These are phyloP conservation scores for Candida pseudoviswanathii DNA, from an alignment of 1,139 yeast genomes.

Conservation along the genomic window DNA sequence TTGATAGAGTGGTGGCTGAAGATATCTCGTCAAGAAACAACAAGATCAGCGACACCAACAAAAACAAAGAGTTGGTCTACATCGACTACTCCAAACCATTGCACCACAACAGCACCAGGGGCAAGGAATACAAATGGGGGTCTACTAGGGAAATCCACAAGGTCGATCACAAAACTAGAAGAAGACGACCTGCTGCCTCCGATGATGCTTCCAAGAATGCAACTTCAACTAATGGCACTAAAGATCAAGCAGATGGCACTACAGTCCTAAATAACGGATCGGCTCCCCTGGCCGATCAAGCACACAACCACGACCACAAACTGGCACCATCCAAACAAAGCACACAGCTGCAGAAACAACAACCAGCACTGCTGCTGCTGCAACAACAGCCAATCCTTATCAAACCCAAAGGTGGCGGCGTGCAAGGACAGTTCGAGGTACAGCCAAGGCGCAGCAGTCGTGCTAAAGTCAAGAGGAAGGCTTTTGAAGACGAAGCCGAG, in stretches of 20 bases:
- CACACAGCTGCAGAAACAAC: not conserved
- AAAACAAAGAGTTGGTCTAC: constrained; percentile 17
- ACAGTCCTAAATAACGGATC: not conserved
- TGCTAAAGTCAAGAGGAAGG: constrained; percentile 15
- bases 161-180: constrained; percentile 16
- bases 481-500: constrained; percentile 13
- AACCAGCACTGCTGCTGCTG: constrained; percentile 3
- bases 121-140: constrained; percentile 37
- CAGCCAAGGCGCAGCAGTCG: constrained; percentile 15
- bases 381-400: constrained; percentile 11
- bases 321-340: not conserved
- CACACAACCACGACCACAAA: not conserved
- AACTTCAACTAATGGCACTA: constrained; percentile 12
- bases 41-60: constrained; percentile 20
- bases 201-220: constrained; percentile 11
- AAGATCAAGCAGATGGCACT: not conserved
- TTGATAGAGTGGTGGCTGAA: constrained; percentile 41
- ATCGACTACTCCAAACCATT: constrained; percentile 20
- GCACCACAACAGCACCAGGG: constrained; percentile 25
- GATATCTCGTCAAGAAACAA: constrained; percentile 30
- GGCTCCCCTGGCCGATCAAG: not conserved
- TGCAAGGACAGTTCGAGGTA: constrained; percentile 6
- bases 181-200: constrained; percentile 14
- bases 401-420: constrained; percentile 8
- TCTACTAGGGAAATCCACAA: constrained; percentile 26